Base-by-base conservation (phyloP, 805 yeast species). In the Nakazawaea siamensis region DNA sequence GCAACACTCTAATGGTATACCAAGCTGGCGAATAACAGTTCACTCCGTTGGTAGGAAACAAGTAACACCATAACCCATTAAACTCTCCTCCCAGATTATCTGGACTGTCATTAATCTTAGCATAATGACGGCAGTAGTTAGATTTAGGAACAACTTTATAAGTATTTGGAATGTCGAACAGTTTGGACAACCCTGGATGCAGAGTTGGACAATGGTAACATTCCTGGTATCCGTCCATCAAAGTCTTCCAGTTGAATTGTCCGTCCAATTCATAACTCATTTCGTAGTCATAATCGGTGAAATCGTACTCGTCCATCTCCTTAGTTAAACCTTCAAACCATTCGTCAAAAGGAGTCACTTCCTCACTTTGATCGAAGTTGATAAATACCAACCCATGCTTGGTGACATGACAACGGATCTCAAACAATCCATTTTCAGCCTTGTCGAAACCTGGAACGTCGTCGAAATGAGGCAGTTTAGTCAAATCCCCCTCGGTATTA, bases 141-240 rank as follows among this genome's bases (percentile, higher is more conserved):
- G 60, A 61, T 54, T 68, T 72, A 40, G 80, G 80, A 24, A 68
- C 76, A 37, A 74, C 81, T 43, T 71, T 69, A 52, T 74, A 74
- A n/a, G 81, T 74, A 46, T 69, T 75, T 30, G 34, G 34, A 78
- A 74, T 74, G 45, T 57, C 65, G 57, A 74, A 74, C 10, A 80
- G 77, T 21, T 67, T 49, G 33, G 64, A 61, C 40, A 74, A 57
- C 14, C 80, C 80, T 4, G 80, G 80, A 44, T 74, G 81, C 1
- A 80, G 80, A 9, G 80, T 74, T 28, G 81, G 80, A 51, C 80
- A 74, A 51, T 74, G 81, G 55, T 74, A 74, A 46, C 80, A 74
- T 54, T 74, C 80, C 56, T 74, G 79, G 54, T 74, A 74, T 7
- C 81, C 80, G 46, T 74, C 80, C 78, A 74, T 73, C 41, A 74